Conservation (phyloP, 495 filamentous ascomycete genomes). For the Lindgomyces ingoldianus region DNA sequence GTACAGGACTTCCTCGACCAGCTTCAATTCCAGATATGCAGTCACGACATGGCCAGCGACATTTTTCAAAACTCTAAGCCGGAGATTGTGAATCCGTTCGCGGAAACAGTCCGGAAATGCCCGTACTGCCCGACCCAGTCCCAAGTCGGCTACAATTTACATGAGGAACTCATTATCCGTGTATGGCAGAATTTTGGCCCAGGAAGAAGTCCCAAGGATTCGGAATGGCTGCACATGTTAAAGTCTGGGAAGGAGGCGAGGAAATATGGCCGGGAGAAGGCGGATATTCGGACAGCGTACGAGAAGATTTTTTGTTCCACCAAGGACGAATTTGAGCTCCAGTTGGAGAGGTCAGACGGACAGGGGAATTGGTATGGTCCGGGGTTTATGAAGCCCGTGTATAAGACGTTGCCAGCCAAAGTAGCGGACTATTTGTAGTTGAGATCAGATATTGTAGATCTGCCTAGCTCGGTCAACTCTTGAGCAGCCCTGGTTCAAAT, state of each 20-base stretch:
- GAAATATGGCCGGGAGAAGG: slow-evolving; percentile 1
- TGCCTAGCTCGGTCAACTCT: too few species aligned
- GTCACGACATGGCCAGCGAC: not conserved
- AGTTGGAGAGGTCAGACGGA: slow-evolving; percentile 16
- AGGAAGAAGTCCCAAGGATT: slow-evolving; percentile 11
- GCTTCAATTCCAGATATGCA: slow-evolving; percentile 11
- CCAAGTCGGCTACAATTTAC: not conserved
- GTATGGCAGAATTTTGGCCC: slow-evolving; percentile 25
- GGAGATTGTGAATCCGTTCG: not conserved
- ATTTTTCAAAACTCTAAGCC: not conserved
- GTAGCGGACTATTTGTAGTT: slow-evolving; percentile 8
- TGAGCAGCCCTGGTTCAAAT: too few species aligned
- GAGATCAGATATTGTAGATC: too few species aligned
- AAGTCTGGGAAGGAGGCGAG: not conserved
- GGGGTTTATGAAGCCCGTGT: slow-evolving; percentile 1
- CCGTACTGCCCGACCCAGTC: slow-evolving; percentile 22
- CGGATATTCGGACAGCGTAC: slow-evolving; percentile 19
- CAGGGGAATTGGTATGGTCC: slow-evolving; percentile 22
- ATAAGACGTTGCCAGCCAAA: slow-evolving; percentile 17
- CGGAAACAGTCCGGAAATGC: not conserved
- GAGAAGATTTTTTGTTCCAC: slow-evolving; percentile 23
- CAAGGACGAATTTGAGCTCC: slow-evolving; percentile 23
- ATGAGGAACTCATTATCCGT: not conserved
- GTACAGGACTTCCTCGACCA: slow-evolving; percentile 2
- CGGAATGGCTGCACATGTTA: slow-evolving; percentile 14